phyloP scores from a whole-genome alignment of 768 basidiomycete species.

The Multifurca ochricompacta region DNA sequence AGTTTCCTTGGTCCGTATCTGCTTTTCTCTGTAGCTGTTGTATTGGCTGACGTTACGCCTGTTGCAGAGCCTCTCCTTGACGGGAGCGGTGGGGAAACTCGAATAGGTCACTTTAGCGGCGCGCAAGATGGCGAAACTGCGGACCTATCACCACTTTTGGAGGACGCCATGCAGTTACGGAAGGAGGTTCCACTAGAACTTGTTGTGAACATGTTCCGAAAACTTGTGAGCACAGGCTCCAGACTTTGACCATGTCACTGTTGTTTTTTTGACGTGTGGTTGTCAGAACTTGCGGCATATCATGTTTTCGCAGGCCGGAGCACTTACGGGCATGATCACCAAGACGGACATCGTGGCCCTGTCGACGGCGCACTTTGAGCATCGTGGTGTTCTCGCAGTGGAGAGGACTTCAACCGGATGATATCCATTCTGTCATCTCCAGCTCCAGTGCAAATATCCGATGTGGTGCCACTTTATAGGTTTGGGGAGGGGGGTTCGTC shows the following conservation, averaged over 20 bases:
- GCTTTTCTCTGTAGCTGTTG: not conserved
- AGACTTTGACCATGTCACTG: not conserved
- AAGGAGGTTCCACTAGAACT: constrained; percentile 65
- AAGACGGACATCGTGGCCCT: constrained; percentile 58
- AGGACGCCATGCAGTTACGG: constrained; percentile 49
- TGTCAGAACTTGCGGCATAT: constrained; percentile 59
- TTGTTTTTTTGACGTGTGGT: not conserved
- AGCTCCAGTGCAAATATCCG: not conserved
- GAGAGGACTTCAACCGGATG: not conserved
- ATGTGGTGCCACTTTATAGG: not conserved
- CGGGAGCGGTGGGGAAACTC: constrained; percentile 1
- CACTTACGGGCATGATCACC: constrained; percentile 57
- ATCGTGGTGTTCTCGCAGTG: constrained; percentile 31
- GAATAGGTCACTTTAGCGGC: constrained; percentile 2
- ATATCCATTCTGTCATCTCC: not conserved
- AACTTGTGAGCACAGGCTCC: constrained; percentile 44
- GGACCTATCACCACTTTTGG: constrained; percentile 32
- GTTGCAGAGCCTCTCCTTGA: constrained; percentile 3
- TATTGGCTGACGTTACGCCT: constrained; percentile 5
- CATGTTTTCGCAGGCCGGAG: constrained; percentile 53
- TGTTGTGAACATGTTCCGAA: constrained; percentile 69
- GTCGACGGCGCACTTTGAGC: constrained; percentile 49
- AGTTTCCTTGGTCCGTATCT: constrained; percentile 28
- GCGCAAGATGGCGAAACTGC: not conserved
- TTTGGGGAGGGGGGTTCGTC: no score